Conservation (phyloP, 2,329 filamentous ascomycete genomes). For the Cladosporium sp. region DNA sequence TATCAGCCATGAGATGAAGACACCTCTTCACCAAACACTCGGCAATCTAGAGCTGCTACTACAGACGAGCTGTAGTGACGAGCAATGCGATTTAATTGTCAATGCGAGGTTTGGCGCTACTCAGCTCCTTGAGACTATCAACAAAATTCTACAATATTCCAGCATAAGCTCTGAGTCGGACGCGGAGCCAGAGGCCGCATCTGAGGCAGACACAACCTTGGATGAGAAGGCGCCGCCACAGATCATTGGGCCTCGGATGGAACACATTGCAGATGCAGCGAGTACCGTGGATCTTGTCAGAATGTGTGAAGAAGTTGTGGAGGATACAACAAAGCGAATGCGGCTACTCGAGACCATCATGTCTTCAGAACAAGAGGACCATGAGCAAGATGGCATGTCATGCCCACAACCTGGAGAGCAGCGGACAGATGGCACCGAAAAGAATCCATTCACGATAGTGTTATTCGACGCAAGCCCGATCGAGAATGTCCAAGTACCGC, state of each 20-base stretch:
- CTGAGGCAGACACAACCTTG: not conserved
- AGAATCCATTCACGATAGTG: too few relatives aligned
- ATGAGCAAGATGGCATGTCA: not conserved
- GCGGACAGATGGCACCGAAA: not conserved
- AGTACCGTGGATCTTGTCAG: not conserved
- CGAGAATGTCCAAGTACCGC: not conserved
- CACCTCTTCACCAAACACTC: conserved; percentile 26
- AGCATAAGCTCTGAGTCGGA: conserved; percentile 24
- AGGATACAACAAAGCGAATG: not conserved
- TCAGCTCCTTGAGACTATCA: conserved; percentile 38
- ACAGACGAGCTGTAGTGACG: conserved; percentile 32
- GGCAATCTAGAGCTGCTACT: conserved; percentile 41
- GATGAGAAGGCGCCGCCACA: too few relatives aligned
- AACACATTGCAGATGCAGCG: conserved; percentile 26
- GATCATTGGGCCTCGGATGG: not conserved
- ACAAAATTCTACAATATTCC: conserved; percentile 39
- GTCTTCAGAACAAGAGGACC: not conserved
- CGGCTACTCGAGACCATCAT: not conserved
- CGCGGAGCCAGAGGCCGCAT: not conserved
- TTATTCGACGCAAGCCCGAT: not conserved
- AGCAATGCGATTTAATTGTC: conserved; percentile 16
- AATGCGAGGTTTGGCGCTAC: conserved; percentile 36
- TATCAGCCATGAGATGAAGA: conserved; percentile 34
- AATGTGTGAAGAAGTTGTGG: not conserved
- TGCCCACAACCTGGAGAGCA: too few relatives aligned